Evolutionary conservation across 192 early-diverging fungal genomes (phyloP).

Genomic region (Coemansia reversa): DNA sequence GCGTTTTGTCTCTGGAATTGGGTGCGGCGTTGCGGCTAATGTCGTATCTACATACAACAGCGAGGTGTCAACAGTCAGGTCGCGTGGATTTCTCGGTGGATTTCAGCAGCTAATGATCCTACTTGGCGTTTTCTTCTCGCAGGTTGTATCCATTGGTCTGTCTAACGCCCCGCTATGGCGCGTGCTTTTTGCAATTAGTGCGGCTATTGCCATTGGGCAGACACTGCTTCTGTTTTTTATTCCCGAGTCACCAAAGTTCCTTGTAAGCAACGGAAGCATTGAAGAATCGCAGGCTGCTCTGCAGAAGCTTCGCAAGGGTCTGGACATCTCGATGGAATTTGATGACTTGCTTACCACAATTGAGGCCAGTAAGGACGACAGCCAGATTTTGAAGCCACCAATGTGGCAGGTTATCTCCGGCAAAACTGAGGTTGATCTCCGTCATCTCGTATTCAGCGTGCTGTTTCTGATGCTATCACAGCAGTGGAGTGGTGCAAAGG

Average conservation of each 20-base stretch:
- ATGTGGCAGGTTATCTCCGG: constrained; percentile 49
- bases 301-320: constrained; percentile 53
- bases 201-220: constrained; percentile 63
- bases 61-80: constrained; percentile 67
- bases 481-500: constrained; percentile 90
- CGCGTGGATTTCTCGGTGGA: constrained; percentile 75
- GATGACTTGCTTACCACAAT: constrained; percentile 57
- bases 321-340: constrained; percentile 60
- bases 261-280: constrained; percentile 59
- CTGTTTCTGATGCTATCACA: constrained; percentile 75
- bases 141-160: constrained; percentile 64
- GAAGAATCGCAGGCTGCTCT: constrained; percentile 58
- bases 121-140: constrained; percentile 74
- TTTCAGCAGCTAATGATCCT: constrained; percentile 86
- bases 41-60: constrained; percentile 80
- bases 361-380: constrained; percentile 9
- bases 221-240: constrained; percentile 66
- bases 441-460: constrained; percentile 63
- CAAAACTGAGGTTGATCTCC: constrained; percentile 54
- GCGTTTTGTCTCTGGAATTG: constrained; percentile 74
- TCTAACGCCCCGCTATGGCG: constrained; percentile 70
- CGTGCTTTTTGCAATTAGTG: constrained; percentile 63
- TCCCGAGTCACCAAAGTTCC: constrained; percentile 74
- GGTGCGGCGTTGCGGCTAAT: constrained; percentile 71
- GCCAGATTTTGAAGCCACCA: constrained; percentile 32